Conservation (phyloP, 2,329 filamentous ascomycete species). For the Cladosporium sp. region DNA sequence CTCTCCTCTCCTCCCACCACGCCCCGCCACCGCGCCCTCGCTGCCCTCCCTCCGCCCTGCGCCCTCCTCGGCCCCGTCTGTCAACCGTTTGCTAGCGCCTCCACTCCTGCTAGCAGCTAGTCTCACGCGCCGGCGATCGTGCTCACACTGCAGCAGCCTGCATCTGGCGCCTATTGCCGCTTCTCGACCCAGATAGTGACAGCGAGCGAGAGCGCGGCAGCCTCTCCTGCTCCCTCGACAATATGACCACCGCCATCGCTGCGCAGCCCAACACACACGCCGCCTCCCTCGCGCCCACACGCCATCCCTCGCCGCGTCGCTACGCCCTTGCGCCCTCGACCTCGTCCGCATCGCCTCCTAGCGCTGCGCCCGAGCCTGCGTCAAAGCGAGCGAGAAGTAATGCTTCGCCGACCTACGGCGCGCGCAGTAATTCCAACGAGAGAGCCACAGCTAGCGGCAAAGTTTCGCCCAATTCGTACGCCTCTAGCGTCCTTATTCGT, state of each 20-base stretch:
- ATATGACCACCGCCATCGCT: conserved; percentile 46
- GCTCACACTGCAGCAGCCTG: not conserved
- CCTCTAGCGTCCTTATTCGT: conserved; percentile 18
- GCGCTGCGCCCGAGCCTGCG: conserved; percentile 23
- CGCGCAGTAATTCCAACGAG: conserved; percentile 18
- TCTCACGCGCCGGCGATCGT: conserved; percentile 6
- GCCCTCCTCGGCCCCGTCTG: conserved; percentile 9
- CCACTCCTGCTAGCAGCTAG: conserved; percentile 7
- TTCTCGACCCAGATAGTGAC: not conserved
- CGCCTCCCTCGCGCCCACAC: conserved; percentile 32
- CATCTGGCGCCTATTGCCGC: conserved; percentile 10
- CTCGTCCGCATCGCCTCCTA: conserved; percentile 29
- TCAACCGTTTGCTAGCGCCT: conserved; percentile 12
- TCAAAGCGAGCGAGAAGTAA: conserved; percentile 31
- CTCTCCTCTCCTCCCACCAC: not conserved
- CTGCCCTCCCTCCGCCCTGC: not conserved
- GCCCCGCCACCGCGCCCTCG: not conserved
- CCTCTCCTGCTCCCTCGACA: not conserved
- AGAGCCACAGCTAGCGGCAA: conserved; percentile 46
- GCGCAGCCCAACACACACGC: conserved; percentile 38
- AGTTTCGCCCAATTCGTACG: conserved; percentile 51
- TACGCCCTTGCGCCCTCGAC: conserved; percentile 39
- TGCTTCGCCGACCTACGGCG: conserved; percentile 28
- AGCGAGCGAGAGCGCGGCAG: not conserved
- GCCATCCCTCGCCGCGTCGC: conserved; percentile 37